phyloP scores from a whole-genome alignment of 208 protist genomes.

The Polymyxa betae region DNA sequence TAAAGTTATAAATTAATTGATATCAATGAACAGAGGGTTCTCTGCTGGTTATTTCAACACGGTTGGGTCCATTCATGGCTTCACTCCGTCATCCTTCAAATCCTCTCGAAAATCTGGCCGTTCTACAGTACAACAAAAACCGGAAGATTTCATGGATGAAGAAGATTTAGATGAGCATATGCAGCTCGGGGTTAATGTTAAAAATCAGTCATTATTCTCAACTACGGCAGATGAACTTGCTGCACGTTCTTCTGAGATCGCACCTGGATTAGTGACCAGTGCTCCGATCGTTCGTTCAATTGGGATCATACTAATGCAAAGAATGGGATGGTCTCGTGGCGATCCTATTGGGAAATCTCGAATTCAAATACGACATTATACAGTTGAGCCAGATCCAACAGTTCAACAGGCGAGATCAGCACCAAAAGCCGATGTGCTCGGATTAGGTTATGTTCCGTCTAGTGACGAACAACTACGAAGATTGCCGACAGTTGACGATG shows the following conservation, averaged over 20 bases:
- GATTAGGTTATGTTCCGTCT: neutral
- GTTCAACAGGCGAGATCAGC: neutral
- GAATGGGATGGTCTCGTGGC: constrained; percentile 25
- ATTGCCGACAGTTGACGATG: neutral
- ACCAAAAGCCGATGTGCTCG: neutral
- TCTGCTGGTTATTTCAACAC: constrained; percentile 50
- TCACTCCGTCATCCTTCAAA: neutral
- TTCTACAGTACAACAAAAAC: neutral
- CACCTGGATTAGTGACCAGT: neutral
- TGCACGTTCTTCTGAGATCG: neutral
- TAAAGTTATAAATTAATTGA: neutral
- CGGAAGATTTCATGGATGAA: constrained; percentile 51
- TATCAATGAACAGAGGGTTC: neutral
- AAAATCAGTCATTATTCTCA: neutral
- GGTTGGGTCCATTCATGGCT: constrained; percentile 7
- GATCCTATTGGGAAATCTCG: neutral
- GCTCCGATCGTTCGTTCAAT: neutral
- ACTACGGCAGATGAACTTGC: neutral
- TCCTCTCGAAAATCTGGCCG: neutral
- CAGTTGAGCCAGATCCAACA: neutral
- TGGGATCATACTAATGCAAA: constrained; percentile 32
- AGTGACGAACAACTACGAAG: too few relatives aligned
- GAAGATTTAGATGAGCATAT: neutral
- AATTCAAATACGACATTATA: neutral
- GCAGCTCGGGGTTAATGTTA: neutral